phyloP scores from a whole-genome alignment of 305 asterid genomes.

The Fraxinus nigra region DNA sequence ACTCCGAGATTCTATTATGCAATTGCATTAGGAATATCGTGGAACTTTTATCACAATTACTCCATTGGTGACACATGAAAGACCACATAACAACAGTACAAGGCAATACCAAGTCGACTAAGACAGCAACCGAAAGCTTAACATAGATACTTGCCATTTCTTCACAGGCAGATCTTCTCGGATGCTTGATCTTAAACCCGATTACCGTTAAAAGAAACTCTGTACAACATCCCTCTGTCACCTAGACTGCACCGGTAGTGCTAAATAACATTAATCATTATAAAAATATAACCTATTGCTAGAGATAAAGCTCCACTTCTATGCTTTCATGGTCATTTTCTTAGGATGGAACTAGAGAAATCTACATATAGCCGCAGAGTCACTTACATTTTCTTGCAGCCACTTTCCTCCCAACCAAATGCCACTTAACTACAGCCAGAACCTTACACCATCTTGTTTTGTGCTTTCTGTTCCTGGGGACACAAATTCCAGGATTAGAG shows the following conservation, averaged over 20 bases:
- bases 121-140: conserved; percentile 37
- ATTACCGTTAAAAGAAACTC: neutral
- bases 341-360: conserved; percentile 3
- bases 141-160: conserved; percentile 13
- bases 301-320: neutral
- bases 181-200: conserved; percentile 18
- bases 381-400: conserved; percentile 45
- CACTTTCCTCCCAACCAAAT: conserved; percentile 50
- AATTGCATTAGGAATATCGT: neutral
- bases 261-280: neutral
- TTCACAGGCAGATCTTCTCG: conserved; percentile 30
- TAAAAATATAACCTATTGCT: neutral
- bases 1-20: neutral
- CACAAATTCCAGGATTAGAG: conserved; percentile 38
- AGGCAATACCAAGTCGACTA: neutral
- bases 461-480: conserved; percentile 44
- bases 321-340: neutral
- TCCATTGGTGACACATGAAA: conserved; percentile 14
- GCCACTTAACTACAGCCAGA: conserved; percentile 75
- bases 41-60: neutral
- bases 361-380: conserved; percentile 29
- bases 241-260: neutral
- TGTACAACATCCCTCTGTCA: conserved; percentile 18
- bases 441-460: conserved; percentile 76
- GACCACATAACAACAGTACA: conserved; percentile 21